phyloP scores from a whole-genome alignment of 306 rosid species.

The Crotalaria pallida region DNA sequence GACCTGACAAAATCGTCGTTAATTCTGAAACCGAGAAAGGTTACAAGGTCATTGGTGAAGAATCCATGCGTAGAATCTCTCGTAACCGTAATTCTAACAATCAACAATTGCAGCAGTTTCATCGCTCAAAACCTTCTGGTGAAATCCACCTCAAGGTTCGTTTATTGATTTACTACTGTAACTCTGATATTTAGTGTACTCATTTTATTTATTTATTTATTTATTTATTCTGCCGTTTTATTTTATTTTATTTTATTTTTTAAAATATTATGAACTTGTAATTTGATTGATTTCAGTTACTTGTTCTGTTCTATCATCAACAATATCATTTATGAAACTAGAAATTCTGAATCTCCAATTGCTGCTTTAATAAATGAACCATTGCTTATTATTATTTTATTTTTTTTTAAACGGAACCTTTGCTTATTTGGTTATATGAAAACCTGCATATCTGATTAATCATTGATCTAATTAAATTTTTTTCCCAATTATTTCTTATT shows the following conservation, averaged over 20 bases:
- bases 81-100: conserved; percentile 29
- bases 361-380: neutral
- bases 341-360: neutral
- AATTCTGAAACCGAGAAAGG: conserved; percentile 83
- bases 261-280: too few relatives aligned
- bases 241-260: neutral
- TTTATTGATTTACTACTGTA: too few relatives aligned
- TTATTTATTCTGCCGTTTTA: neutral
- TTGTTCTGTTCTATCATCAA: neutral
- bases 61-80: conserved; percentile 55
- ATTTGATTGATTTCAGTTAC: neutral
- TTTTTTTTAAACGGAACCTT: too few relatives aligned
- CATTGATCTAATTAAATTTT: too few relatives aligned
- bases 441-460: neutral
- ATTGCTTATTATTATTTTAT: neutral
- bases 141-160: conserved; percentile 56
- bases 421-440: neutral
- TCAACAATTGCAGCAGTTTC: neutral
- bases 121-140: conserved; percentile 31
- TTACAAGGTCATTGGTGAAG: conserved; percentile 81
- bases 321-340: neutral
- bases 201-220: neutral
- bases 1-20: conserved; percentile 70
- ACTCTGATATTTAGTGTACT: too few relatives aligned
- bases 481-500: too few relatives aligned